Conservation (phyloP, 1,284 basidiomycete species). For the Cutaneotrichosporon dermatis region DNA sequence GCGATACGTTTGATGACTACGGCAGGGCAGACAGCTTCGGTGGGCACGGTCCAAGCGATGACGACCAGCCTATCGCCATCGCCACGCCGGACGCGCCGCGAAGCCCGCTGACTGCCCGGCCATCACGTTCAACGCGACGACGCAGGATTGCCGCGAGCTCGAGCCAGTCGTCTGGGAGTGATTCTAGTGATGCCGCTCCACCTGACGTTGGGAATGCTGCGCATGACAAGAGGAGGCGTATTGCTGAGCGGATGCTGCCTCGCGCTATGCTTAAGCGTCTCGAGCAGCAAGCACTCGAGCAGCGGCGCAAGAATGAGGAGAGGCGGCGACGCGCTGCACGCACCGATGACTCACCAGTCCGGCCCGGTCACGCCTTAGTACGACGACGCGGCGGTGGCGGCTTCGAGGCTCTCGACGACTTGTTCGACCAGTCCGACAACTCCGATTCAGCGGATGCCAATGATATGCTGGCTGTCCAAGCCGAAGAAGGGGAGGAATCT, state of each 20-base stretch:
- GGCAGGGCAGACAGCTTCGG: too few relatives aligned
- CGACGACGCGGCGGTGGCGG: slow-evolving; percentile 20
- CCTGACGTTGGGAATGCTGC: background rate
- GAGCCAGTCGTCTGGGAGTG: slow-evolving; percentile 2
- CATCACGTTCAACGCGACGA: background rate
- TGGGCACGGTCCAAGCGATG: too few relatives aligned
- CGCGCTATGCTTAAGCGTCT: slow-evolving; percentile 38
- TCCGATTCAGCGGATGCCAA: background rate
- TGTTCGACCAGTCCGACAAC: slow-evolving; percentile 13
- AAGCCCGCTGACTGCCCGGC: too few relatives aligned
- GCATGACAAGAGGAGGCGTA: slow-evolving; percentile 28
- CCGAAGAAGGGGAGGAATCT: slow-evolving; percentile 6
- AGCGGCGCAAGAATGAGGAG: background rate
- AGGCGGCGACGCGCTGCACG: slow-evolving; percentile 2
- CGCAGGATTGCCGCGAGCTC: slow-evolving; percentile 10
- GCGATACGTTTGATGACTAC: too few relatives aligned
- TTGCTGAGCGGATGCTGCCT: slow-evolving; percentile 43
- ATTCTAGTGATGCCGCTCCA: background rate
- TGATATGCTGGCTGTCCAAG: slow-evolving; percentile 1
- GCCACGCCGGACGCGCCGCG: too few relatives aligned
- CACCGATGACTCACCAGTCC: slow-evolving; percentile 20
- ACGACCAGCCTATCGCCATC: too few relatives aligned
- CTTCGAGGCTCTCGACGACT: slow-evolving; percentile 19
- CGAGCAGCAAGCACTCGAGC: slow-evolving; percentile 5
- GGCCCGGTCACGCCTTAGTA: slow-evolving; percentile 37